phyloP scores from a whole-genome alignment of 345 rosid genomes.

The Abelmoschus esculentus region DNA sequence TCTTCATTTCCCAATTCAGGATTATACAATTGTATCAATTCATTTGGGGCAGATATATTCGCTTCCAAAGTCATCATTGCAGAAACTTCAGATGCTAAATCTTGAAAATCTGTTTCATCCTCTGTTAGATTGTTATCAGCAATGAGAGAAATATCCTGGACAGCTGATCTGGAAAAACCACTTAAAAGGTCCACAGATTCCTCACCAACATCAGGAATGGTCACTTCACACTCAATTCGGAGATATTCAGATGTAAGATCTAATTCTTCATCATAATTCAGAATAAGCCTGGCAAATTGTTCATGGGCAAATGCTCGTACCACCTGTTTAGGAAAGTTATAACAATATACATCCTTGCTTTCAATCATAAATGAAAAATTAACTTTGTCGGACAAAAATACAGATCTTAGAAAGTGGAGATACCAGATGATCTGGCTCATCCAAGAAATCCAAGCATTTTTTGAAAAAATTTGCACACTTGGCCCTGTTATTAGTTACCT shows the following conservation, averaged over 20 bases:
- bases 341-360: slow-evolving; percentile 1
- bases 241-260: slow-evolving; percentile 53
- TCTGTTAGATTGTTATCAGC: slow-evolving; percentile 26
- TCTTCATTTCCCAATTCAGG: slow-evolving; percentile 21
- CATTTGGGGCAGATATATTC: slow-evolving; percentile 24
- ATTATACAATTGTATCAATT: slow-evolving; percentile 18
- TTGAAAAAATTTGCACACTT: slow-evolving; percentile 75
- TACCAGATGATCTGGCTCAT: slow-evolving; percentile 86
- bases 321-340: slow-evolving; percentile 41
- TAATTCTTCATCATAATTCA: slow-evolving; percentile 54
- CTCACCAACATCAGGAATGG: slow-evolving; percentile 44
- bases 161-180: slow-evolving; percentile 31
- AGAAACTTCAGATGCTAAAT: slow-evolving; percentile 27
- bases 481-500: slow-evolving; percentile 62
- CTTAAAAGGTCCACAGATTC: slow-evolving; percentile 37
- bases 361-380: neutral
- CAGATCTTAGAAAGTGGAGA: slow-evolving; percentile 8
- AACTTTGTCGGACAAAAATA: neutral
- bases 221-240: slow-evolving; percentile 47
- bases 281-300: slow-evolving; percentile 86
- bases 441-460: slow-evolving; percentile 76
- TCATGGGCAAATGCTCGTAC: slow-evolving; percentile 94
- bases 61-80: slow-evolving; percentile 35
- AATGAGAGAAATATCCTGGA: slow-evolving; percentile 26
- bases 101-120: slow-evolving; percentile 19